Percentiles rank a stretch among this genome's conserved stretches.
Evolutionary conservation across 164 flowering plant species (phyloP).

Genomic region (Vitis riparia): DNA sequence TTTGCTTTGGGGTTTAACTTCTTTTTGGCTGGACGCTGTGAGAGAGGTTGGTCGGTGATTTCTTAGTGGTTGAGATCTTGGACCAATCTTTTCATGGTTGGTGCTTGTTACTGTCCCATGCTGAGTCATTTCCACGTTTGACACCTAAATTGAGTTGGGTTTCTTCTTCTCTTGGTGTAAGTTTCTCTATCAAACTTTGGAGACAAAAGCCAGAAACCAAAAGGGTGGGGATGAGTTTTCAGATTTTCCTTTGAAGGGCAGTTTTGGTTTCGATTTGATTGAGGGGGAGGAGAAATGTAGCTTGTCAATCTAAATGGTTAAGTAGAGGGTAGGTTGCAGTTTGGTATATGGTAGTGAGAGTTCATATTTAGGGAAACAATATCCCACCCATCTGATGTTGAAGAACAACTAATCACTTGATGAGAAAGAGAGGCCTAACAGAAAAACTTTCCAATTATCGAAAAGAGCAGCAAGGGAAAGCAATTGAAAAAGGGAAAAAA

Average conservation of each 20-base stretch:
- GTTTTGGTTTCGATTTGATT: constrained; percentile 9
- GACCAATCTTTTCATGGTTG: constrained; percentile 5
- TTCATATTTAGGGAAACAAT: neutral
- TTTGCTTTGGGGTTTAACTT: neutral
- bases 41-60: constrained; percentile 12
- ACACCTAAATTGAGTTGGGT: neutral
- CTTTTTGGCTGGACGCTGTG: constrained; percentile 10
- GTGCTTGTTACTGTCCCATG: constrained; percentile 16
- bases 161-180: constrained; percentile 3
- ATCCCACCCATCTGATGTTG: neutral
- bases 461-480: constrained; percentile 1
- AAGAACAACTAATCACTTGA: no score
- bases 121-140: constrained; percentile 33
- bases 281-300: neutral
- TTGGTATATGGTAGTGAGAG: neutral
- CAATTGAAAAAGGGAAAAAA: neutral
- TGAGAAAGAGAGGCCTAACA: constrained; percentile 3
- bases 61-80: constrained; percentile 16
- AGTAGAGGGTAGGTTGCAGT: neutral
- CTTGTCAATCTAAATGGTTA: neutral
- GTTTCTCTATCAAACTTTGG: neutral
- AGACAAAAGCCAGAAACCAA: constrained; percentile 2
- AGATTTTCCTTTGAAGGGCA: constrained; percentile 2
- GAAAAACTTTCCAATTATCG: neutral
- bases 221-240: neutral